Base-by-base conservation (phyloP, 768 basidiomycete genomes). In the Leucocoprinus birnbaumii region DNA sequence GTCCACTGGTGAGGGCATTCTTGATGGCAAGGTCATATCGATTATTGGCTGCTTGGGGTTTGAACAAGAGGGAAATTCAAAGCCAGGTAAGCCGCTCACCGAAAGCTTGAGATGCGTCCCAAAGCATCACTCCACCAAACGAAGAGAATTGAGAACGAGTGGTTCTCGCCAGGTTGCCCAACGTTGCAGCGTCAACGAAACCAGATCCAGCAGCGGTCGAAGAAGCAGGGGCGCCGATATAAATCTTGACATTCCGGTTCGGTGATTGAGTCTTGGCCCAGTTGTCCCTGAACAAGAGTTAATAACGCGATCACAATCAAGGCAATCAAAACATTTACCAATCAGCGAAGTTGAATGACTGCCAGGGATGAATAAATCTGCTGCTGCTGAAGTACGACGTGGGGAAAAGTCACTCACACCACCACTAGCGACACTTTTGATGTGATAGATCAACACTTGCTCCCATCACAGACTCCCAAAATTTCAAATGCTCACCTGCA, bases 251-350 rank as follows among this genome's bases (percentile, higher is more conserved):
- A 61, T 78, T 69, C 61, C 62, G 66, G 71, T 82, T 82, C 1
- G 75, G 72, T n/a, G 81, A 80, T 9, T 66, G 63, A 13, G 69
- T 79, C 69, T 77, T 79, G 1, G 82, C 82, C 81, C 81, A 84
- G 66, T 68, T 77, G 56, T 81, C 79, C 81, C 80, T 67, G 43
- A 34, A 34, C 27, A n/a, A 18, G 50, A 31, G 35, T 45, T 14
- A 46, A 27, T 35, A 46, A 10, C 73, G 73, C 71, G 19, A 13
- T 35, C 21, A 3, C 2, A 19, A 16, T 7, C 16, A 38, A 13
- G 34, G 10, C 14, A 35, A 6, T 4, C 34, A 18, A 34, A 13
- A 42, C 5, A 18, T 47, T 14, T 60, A 78, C 79, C 80, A 82
- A 27, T 61, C 54, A 24, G 59, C 71, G 57, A 80, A 83, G 67